These are phyloP conservation scores for Myxozyma lipomycoides DNA, from an alignment of 805 yeast species.

Conservation along the genomic window DNA sequence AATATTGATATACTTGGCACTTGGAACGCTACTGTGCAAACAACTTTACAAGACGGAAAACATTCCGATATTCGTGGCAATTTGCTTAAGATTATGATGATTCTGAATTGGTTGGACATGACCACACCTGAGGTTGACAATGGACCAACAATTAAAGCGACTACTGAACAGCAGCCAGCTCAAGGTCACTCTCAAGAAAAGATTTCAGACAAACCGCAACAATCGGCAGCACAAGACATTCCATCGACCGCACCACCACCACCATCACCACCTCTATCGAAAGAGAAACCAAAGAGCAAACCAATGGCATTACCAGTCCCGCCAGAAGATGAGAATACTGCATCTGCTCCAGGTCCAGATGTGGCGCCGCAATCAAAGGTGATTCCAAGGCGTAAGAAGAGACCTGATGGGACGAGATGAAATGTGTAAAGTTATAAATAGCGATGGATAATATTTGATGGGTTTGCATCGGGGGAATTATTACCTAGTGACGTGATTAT, in stretches of 20 bases:
- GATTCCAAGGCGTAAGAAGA: not conserved
- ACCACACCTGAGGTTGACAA: slow-evolving; percentile 2
- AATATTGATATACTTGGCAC: slow-evolving; percentile 25
- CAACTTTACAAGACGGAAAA: slow-evolving; percentile 24
- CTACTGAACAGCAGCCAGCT: not conserved
- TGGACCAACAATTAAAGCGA: not conserved
- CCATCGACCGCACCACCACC: not conserved
- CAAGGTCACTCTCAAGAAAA: not conserved
- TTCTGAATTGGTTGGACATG: slow-evolving; percentile 25
- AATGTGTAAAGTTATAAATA: too few relatives aligned
- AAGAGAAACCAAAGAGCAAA: not conserved
- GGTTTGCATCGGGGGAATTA: too few relatives aligned
- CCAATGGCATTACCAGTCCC: not conserved
- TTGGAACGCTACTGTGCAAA: slow-evolving; percentile 25
- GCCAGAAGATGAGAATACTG: not conserved
- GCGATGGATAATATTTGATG: too few relatives aligned
- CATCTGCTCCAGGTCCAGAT: not conserved
- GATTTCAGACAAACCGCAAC: not conserved
- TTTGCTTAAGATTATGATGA: slow-evolving; percentile 25
- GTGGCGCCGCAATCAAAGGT: not conserved
- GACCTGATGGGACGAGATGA: not conserved
- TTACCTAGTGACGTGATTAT: too few relatives aligned
- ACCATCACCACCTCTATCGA: not conserved
- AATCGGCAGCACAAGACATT: not conserved
- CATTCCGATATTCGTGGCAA: slow-evolving; percentile 26